Conservation (phyloP, 2,329 filamentous ascomycete genomes). For the Fusarium nanum region DNA sequence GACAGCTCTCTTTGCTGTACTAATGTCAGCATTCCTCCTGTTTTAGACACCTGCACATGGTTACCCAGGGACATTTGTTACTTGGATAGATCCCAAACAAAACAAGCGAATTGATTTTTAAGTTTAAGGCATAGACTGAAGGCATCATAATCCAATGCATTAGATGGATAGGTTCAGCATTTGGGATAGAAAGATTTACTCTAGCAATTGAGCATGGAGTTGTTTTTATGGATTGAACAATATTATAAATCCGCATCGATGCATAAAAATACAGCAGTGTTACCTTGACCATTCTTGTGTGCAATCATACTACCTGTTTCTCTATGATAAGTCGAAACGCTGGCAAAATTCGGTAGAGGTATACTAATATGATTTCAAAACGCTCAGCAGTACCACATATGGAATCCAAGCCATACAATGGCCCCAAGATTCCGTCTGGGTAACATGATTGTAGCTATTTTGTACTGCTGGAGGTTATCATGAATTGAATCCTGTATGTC, state of each 20-base stretch:
- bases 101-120: conserved; percentile 32
- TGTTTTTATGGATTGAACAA: not conserved
- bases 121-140: conserved; percentile 31
- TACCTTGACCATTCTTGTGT: not conserved
- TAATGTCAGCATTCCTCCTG: conserved; percentile 39
- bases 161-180: conserved; percentile 23
- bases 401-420: not conserved
- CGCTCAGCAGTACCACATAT: not conserved
- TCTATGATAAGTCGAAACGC: not conserved
- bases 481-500: not conserved
- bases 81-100: conserved; percentile 11
- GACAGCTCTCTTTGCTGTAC: conserved; percentile 35
- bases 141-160: conserved; percentile 20
- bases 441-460: not conserved
- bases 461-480: not conserved
- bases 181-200: conserved; percentile 11
- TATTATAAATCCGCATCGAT: not conserved
- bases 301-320: not conserved
- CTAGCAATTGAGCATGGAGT: conserved; percentile 1
- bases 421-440: no score
- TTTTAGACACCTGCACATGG: conserved; percentile 20
- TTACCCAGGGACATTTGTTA: not conserved
- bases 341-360: not conserved
- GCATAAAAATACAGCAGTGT: conserved; percentile 13
- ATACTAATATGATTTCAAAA: no score